Evolutionary conservation across 2,329 filamentous ascomycete genomes (phyloP).

Genomic region (Scytalidium lignicola): DNA sequence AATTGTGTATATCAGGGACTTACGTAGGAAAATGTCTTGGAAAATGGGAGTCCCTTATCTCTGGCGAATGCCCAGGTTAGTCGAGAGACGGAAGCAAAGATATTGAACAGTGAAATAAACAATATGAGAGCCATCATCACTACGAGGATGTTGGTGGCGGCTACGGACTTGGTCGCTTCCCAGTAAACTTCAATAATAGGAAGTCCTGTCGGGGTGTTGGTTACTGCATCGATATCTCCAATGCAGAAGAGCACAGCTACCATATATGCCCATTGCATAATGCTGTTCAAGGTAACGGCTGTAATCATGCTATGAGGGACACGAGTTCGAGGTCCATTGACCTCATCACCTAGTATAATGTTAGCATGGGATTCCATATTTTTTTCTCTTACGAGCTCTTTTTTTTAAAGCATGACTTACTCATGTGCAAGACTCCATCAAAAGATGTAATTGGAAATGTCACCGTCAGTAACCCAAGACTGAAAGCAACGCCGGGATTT

Average conservation of each 20-base stretch:
- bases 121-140: conserved; percentile 28
- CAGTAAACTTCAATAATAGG: conserved; percentile 46
- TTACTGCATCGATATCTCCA: conserved; percentile 27
- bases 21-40: conserved; percentile 7
- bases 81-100: conserved; percentile 28
- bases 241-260: conserved; percentile 29
- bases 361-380: too few relatives aligned
- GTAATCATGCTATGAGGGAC: conserved; percentile 37
- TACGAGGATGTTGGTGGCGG: conserved; percentile 40
- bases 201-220: conserved; percentile 36
- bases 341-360: conserved; percentile 27
- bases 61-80: conserved; percentile 37
- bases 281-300: conserved; percentile 41
- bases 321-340: conserved; percentile 34
- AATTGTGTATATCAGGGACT: too few relatives aligned
- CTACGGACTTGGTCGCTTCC: conserved; percentile 35
- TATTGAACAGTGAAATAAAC: conserved; percentile 21
- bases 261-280: conserved; percentile 34
- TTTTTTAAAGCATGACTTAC: conserved; percentile 16
- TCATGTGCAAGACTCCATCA: conserved; percentile 27
- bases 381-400: too few relatives aligned
- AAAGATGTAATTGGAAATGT: conserved; percentile 21
- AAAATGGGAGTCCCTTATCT: conserved; percentile 20
- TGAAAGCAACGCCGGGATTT: conserved; percentile 24
- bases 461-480: conserved; percentile 30